phyloP scores from a whole-genome alignment of 2,329 filamentous ascomycete species.

The Dactylellina parvicollis region DNA sequence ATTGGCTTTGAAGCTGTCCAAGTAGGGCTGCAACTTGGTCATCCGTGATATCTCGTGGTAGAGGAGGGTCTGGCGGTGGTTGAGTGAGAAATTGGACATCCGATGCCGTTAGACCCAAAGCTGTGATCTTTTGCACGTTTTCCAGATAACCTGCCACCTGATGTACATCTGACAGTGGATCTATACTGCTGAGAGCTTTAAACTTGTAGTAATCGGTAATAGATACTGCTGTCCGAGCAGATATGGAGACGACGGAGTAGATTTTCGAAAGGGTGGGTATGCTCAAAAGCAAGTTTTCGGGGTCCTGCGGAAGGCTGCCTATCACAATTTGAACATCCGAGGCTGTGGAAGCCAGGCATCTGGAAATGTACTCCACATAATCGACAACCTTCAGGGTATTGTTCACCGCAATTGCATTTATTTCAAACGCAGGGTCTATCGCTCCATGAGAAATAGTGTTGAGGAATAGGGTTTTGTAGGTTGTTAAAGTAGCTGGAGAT shows the following conservation, averaged over 20 bases:
- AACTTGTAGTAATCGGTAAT: neutral
- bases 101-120: neutral
- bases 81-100: neutral
- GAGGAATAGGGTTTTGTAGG: neutral
- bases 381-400: neutral
- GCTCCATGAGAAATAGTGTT: neutral
- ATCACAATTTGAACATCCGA: neutral
- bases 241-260: neutral
- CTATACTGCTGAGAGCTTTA: neutral
- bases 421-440: neutral
- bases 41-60: neutral
- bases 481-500: neutral
- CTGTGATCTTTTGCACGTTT: neutral
- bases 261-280: no score
- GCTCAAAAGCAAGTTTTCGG: neutral
- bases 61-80: neutral
- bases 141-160: no score
- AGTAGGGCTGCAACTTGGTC: neutral
- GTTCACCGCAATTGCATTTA: neutral
- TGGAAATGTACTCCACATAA: neutral
- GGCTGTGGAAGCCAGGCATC: neutral
- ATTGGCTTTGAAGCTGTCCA: neutral
- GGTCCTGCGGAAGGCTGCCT: neutral
- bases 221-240: neutral
- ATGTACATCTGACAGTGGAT: no score